A percentile compares a stretch with the other conserved stretches of the same genome.
These are phyloP conservation scores for Asterochloris erici DNA, from an alignment of 139 green algal genomes.

Conservation along the genomic window DNA sequence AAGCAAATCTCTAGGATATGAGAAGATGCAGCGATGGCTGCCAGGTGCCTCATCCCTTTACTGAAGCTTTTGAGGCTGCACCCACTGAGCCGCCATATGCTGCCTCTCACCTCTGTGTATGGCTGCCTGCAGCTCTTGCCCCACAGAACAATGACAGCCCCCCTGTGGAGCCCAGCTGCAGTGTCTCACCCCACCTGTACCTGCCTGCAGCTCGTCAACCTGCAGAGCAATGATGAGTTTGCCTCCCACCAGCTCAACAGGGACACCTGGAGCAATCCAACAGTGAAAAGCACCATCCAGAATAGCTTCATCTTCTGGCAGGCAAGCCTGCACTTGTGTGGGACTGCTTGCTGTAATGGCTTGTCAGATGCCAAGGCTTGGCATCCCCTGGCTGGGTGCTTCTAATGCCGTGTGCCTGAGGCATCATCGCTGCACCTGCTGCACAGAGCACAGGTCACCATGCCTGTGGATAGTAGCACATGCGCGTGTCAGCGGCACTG, in stretches of 20 bases:
- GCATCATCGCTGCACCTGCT: too few species aligned
- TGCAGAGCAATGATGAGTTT: slow-evolving; percentile 79
- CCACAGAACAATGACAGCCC: slow-evolving; percentile 2
- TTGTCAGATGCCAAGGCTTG: too few species aligned
- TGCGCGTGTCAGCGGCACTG: too few species aligned
- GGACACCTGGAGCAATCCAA: slow-evolving; percentile 74
- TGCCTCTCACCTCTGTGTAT: neutral
- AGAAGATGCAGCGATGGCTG: neutral
- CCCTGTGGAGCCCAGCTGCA: neutral
- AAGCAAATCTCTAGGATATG: too few species aligned
- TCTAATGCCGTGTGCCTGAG: too few species aligned
- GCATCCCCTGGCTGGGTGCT: too few species aligned
- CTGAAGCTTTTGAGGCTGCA: neutral
- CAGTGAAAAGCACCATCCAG: slow-evolving; percentile 59
- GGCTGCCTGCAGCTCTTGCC: neutral
- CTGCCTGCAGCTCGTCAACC: slow-evolving; percentile 71
- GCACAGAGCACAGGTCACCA: too few species aligned
- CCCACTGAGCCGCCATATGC: neutral
- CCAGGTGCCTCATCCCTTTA: neutral
- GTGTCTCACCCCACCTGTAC: neutral
- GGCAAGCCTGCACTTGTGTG: slow-evolving; percentile 24
- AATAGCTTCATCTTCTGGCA: slow-evolving; percentile 81
- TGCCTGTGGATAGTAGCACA: too few species aligned
- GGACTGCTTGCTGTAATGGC: too few species aligned
- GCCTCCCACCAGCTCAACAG: slow-evolving; percentile 76